Conservation (phyloP, 352 stramenopile species). For the Pythium monospermum region DNA sequence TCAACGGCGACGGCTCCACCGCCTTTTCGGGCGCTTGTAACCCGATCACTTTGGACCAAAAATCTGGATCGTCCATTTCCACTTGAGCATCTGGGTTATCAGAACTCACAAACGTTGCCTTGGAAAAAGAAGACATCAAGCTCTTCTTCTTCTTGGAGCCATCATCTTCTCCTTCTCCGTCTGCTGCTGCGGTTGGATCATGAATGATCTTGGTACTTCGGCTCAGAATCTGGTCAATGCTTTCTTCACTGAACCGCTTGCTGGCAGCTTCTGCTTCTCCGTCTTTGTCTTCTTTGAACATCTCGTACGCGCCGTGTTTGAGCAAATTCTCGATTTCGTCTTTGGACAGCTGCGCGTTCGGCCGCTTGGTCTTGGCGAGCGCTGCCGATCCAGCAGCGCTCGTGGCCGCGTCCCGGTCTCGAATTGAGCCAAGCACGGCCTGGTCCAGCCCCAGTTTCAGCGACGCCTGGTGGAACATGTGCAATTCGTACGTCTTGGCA, state of each 20-base stretch:
- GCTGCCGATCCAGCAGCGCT: too few relatives aligned
- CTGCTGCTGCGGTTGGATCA: constrained; percentile 53
- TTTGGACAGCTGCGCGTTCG: constrained; percentile 62
- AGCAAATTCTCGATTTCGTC: constrained; percentile 92
- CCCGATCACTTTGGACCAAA: constrained; percentile 93
- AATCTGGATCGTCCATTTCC: constrained; percentile 91
- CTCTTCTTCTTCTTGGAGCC: constrained; percentile 70
- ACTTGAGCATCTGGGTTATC: constrained; percentile 83
- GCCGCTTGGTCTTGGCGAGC: constrained; percentile 29
- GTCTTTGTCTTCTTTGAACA: constrained; percentile 91
- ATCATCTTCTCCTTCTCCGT: constrained; percentile 31
- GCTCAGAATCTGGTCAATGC: constrained; percentile 98
- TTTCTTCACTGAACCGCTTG: constrained; percentile 96
- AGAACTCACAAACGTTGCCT: constrained; percentile 90
- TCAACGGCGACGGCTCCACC: constrained; percentile 64
- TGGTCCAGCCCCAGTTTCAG: constrained; percentile 91
- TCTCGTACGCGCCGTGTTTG: constrained; percentile 92
- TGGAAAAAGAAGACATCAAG: constrained; percentile 89
- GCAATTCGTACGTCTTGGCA: constrained; percentile 90
- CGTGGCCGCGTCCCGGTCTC: constrained; percentile 58
- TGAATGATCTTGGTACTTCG: constrained; percentile 86
- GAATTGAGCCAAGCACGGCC: constrained; percentile 86
- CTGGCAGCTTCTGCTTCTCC: constrained; percentile 88
- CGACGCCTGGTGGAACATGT: constrained; percentile 93
- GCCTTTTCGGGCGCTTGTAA: constrained; percentile 68